Base-by-base conservation (phyloP, 768 basidiomycete species). In the Candolleomyces eurysporus region DNA sequence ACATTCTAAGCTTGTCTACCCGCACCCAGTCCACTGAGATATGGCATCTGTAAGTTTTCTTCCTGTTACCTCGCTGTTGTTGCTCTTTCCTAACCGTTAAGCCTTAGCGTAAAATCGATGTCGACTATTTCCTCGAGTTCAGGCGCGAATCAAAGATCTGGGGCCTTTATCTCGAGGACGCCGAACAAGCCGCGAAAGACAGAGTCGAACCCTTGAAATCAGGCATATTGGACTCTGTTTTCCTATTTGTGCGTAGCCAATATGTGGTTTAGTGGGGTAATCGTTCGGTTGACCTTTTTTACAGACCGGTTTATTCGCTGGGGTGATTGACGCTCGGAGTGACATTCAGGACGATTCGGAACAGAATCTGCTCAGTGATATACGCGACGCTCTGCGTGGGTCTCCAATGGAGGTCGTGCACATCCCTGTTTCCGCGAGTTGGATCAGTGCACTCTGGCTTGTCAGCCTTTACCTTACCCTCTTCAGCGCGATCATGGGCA, bases 391-490 rank as follows among this genome's bases (percentile, higher is more conserved):
- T 48, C 22, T 49, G 10, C 58, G 55, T 7, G 36, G 36, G 6
- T 11, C 36, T 36, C 36, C 36, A 11, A 36, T 36, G 3, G 36
- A 36, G 6, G 11, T 36, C 36, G 36, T 51, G 1, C 65, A 65
- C 36, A 65, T 67, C 0, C 51, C 67, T 11, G 53, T 60, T 1
- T 32, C 64, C 17, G 48, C 36, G 5, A 36, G 8, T 36, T 36
- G 36, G 2, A 36, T 71, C 10, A 73, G 71, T 52, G 60, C 67
- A 4, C 61, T 71, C 2, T 71, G 69, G 69, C 71, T 69, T 49
- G 64, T 67, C 22, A 71, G 70, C 40, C 61, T 73, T n/a, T 64
- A 63, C 14, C 63, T 66, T 40, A 68, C 66, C 8, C 63, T 71
- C 9, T 66, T 64, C 26, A 65, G 68, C 62, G 72, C 72, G 4